These are phyloP conservation scores for Aureobasidium uvarum DNA, from an alignment of 2,329 filamentous ascomycete species.

Conservation along the genomic window DNA sequence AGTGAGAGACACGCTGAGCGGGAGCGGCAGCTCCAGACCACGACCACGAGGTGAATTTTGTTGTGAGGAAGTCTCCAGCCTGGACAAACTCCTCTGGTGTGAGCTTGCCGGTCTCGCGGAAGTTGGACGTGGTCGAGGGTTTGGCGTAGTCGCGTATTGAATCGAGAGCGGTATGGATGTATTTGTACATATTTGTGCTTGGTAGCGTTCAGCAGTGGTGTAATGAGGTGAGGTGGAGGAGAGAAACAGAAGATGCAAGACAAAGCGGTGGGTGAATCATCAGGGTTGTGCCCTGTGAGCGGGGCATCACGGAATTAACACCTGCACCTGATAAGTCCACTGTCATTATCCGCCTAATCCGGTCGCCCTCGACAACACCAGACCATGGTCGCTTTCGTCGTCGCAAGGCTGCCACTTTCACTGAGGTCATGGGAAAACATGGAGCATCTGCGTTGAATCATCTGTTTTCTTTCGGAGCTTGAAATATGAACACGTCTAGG, in stretches of 20 bases:
- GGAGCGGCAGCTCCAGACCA: conserved; percentile 89
- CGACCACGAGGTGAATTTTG: conserved; percentile 98
- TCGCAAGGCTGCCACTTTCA: background rate
- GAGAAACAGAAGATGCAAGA: conserved; percentile 4
- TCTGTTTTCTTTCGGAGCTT: background rate
- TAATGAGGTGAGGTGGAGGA: background rate
- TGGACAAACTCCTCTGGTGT: conserved; percentile 95
- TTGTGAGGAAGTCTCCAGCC: conserved; percentile 95
- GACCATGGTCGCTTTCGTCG: background rate
- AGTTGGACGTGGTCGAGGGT: conserved; percentile 85
- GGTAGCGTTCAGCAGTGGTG: background rate
- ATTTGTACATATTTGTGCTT: conserved; percentile 61
- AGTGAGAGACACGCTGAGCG: conserved; percentile 72
- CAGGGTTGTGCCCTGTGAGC: conserved; percentile 22
- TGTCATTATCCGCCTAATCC: conserved; percentile 4
- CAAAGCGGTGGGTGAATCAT: conserved; percentile 23
- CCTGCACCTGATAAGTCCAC: conserved; percentile 3
- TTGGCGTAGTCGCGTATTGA: conserved; percentile 91
- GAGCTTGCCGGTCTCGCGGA: conserved; percentile 90
- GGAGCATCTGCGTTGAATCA: background rate
- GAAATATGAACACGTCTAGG: background rate
- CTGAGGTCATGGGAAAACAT: background rate
- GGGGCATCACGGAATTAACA: conserved; percentile 14
- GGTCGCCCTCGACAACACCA: background rate
- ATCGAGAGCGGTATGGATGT: conserved; percentile 83